These are phyloP conservation scores for Aegilops umbellulata DNA, from an alignment of 176 grass and related monocot genomes.

Conservation along the genomic window DNA sequence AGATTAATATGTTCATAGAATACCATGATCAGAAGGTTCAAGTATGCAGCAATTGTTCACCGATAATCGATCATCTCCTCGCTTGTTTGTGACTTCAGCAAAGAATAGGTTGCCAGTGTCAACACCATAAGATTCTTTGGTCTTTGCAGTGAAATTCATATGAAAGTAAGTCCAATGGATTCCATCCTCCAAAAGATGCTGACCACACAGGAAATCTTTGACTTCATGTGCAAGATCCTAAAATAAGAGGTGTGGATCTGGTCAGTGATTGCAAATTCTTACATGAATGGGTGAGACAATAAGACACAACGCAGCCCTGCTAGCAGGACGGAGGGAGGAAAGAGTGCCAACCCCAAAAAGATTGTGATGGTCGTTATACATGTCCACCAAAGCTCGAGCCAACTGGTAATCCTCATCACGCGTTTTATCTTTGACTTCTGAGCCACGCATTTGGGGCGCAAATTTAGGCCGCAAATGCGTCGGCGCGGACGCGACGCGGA, in stretches of 20 bases:
- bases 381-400: not conserved
- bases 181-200: not conserved
- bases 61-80: no score
- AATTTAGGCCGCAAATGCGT: no score
- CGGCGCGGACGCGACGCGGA: no score
- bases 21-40: no score
- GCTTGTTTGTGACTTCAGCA: no score
- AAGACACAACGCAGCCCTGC: not conserved
- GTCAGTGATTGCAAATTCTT: not conserved
- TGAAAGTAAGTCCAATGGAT: not conserved
- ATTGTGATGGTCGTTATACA: not conserved
- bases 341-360: not conserved
- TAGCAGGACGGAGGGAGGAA: not conserved
- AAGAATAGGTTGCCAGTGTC: not conserved
- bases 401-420: not conserved
- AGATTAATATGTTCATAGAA: no score
- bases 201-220: not conserved
- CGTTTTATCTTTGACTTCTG: not conserved
- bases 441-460: no score
- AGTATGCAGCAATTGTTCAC: no score
- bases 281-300: not conserved
- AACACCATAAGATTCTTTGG: not conserved
- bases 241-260: not conserved
- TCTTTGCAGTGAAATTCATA: slow-evolving; percentile 19
- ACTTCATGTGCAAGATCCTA: not conserved